Base-by-base conservation (phyloP, 768 basidiomycete species). In the Mycena epipterygia region DNA sequence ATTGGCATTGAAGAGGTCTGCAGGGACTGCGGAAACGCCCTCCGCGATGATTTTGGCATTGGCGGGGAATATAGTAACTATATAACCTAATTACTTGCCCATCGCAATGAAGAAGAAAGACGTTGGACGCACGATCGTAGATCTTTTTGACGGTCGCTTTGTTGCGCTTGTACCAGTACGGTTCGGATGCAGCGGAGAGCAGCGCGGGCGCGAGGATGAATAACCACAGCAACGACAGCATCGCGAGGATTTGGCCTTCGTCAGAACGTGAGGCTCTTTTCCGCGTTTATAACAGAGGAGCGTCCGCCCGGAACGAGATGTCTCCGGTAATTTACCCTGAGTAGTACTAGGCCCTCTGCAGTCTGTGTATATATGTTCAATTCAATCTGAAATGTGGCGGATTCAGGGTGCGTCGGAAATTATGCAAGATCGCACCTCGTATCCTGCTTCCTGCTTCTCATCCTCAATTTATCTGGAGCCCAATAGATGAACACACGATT, bases 61-160 rank as follows among this genome's bases (percentile, higher is more conserved):
- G 12, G 48, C 42, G 19, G 67, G 67, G 32, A 25, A 68, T 19
- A 61, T n/a, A 13, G 67, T 68, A 1, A 68, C 67, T 68, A 39
- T 68, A 39, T 2, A 9, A n/a, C 23, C 3, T 3, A 4, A 52
- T 21, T n/a, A 14, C 7, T 37, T 58, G 5, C 17, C 13, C 17
- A 21, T n/a, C 0, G 3, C 1, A 35, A 2, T 3, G 3, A n/a
- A 4, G 14, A 17, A 2, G 55, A 17, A 1, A 19, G n/a, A n/a
- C n/a, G n/a, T n/a, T n/a, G 0, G 23, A 58, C 64, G 35, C 23
- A 66, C 64, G 46, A 25, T 58, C 13, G n/a, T 66, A 66, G 17
- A 66, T 66, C 25, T 48, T 35, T n/a, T 66, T 53, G 2, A 66
- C 37, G 0, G 64, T 66, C 1, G 48, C 23, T 2, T 13, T 3